Evolutionary conservation across 495 filamentous ascomycete species (phyloP), one percentile per base, ranked within the genome.

Genomic region (Tuber melanosporum): DNA sequence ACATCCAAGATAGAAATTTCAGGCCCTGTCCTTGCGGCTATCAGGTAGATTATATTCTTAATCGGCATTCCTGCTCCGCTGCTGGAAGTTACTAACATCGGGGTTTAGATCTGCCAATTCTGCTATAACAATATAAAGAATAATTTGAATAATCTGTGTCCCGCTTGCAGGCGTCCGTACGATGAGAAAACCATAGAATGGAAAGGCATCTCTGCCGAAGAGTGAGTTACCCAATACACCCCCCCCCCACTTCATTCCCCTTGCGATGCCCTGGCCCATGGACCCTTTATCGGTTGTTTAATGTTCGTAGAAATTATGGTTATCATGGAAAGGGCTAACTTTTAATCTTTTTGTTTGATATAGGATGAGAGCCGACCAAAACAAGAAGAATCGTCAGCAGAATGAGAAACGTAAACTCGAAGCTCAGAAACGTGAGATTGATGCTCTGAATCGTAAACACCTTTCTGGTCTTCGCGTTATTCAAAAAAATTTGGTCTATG

Each of bases 121-220:
- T 99, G 96, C 85, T 98, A 92, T 87, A 97, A 99, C 86, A 98
- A 98, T 81, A 95, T 99, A 85, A 95, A 93, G 85, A 93, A 91
- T 76, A 97, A 94, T 78, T 91, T 97, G 88, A 97, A 97, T 83
- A 94, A 94, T 49, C 87, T 96, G 44, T 99, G 96, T 86, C 96
- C 96, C 22, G 97, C 97, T 82, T 99, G 96, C 85, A 91, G 96
- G 83, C 88, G 96, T 80, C 89, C 92, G 26, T 99, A 99, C 84
- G 93, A 97, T 84, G 96, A 99, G 73, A 93, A 94, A 83, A 95
- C 92, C 41, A 97, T 99, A 73, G 91, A 97, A 85, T 98, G 92
- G 88, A 98, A 98, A 84, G 91, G 93, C 45, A 91, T 96, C 72
- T 94, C 94, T 75, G 90, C 89, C 46, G 96, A 99, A 87, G 95